Percentiles rank a stretch among this genome's conserved stretches.
These are phyloP conservation scores for Phialophora verrucosa DNA, from an alignment of 2,329 filamentous ascomycete species.

Conservation along the genomic window DNA sequence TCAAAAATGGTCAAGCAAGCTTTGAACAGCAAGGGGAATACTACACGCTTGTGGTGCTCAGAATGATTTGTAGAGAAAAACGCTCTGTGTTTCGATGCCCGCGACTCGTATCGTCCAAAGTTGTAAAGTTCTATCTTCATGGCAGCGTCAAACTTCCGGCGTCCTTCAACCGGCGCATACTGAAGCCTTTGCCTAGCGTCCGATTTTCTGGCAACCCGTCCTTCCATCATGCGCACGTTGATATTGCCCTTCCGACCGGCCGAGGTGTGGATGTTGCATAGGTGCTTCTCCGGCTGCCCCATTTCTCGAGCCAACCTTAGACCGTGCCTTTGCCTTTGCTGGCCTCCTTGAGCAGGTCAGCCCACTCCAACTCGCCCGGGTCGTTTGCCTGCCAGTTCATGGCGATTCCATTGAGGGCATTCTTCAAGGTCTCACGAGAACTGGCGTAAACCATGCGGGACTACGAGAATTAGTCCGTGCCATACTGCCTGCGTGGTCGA, in stretches of 20 bases:
- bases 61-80: neutral
- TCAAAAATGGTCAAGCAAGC: neutral
- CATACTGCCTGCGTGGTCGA: slow-evolving; percentile 8
- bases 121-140: slow-evolving; percentile 22
- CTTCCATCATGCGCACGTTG: slow-evolving; percentile 3
- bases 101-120: slow-evolving; percentile 26
- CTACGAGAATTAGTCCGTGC: slow-evolving; percentile 40
- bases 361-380: slow-evolving; percentile 45
- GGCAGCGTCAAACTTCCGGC: slow-evolving; percentile 23
- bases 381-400: slow-evolving; percentile 45
- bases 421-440: slow-evolving; percentile 56
- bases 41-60: neutral
- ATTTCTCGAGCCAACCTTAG: slow-evolving; percentile 19
- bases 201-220: slow-evolving; percentile 9
- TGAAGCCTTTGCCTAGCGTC: slow-evolving; percentile 19
- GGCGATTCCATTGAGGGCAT: slow-evolving; percentile 51
- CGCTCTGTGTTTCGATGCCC: slow-evolving; percentile 22
- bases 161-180: slow-evolving; percentile 25
- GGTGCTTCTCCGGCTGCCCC: slow-evolving; percentile 12
- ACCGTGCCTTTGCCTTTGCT: slow-evolving; percentile 42
- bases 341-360: slow-evolving; percentile 43
- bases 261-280: slow-evolving; percentile 1
- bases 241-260: neutral
- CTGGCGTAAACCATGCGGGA: slow-evolving; percentile 59
- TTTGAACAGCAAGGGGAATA: neutral